A percentile compares a stretch with the other conserved stretches of the same genome.
These are phyloP conservation scores for Guadua angustifolia DNA, from an alignment of 176 grass and related monocot species.

Conservation along the genomic window DNA sequence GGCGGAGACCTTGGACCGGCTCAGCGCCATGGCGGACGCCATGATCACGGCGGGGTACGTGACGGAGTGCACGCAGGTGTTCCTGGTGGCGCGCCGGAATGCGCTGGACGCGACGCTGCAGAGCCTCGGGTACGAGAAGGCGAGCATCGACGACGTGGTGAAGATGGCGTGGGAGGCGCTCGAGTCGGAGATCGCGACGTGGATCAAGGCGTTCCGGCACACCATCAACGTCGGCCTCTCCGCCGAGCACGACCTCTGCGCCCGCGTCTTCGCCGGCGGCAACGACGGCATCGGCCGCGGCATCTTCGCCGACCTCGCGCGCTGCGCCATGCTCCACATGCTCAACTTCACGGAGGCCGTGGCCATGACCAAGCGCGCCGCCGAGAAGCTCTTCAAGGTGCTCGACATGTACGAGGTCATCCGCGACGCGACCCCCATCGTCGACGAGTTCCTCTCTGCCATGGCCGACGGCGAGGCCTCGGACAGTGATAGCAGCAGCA, in stretches of 20 bases:
- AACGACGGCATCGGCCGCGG: not conserved
- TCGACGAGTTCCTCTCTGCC: constrained; percentile 50
- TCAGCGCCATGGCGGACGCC: constrained; percentile 55
- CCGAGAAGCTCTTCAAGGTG: constrained; percentile 95
- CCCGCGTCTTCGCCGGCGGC: constrained; percentile 54
- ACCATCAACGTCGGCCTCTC: constrained; percentile 51
- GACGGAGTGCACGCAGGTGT: constrained; percentile 81
- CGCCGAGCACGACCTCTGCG: constrained; percentile 63
- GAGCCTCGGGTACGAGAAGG: constrained; percentile 72
- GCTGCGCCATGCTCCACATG: constrained; percentile 56
- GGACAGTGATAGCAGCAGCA: not conserved
- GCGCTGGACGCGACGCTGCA: constrained; percentile 64
- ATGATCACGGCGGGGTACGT: constrained; percentile 70
- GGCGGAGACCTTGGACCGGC: constrained; percentile 50
- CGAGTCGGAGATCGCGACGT: constrained; percentile 66
- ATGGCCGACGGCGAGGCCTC: not conserved
- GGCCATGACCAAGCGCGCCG: constrained; percentile 64
- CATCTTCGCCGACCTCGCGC: constrained; percentile 62
- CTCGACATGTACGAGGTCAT: constrained; percentile 93
- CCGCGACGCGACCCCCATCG: constrained; percentile 49
- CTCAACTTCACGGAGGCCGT: constrained; percentile 85
- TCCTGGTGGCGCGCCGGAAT: constrained; percentile 68
- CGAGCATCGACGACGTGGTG: constrained; percentile 76
- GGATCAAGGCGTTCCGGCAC: constrained; percentile 77
- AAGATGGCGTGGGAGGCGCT: constrained; percentile 81